A percentile compares a stretch with the other conserved stretches of the same genome.
These are phyloP conservation scores for Phtheirospermum japonicum DNA, from an alignment of 257 asterid species.

Conservation along the genomic window DNA sequence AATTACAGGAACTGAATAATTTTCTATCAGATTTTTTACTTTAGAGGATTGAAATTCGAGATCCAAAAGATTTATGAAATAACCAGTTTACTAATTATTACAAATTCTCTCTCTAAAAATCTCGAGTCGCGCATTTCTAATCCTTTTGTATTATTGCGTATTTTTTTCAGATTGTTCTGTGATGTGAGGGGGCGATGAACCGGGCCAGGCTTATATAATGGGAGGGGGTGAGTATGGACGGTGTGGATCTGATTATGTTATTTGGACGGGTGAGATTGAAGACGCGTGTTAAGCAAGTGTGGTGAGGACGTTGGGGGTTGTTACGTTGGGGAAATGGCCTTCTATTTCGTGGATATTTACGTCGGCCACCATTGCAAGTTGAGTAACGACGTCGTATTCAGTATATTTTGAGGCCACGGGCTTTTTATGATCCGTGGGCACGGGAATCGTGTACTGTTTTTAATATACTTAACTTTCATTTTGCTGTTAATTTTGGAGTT, in stretches of 20 bases:
- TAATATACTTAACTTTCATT: too few species aligned
- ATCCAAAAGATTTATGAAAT: background rate
- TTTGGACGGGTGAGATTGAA: slow-evolving; percentile 34
- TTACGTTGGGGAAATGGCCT: background rate
- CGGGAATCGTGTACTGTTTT: slow-evolving; percentile 17
- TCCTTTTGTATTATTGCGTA: background rate
- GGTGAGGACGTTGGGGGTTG: slow-evolving; percentile 20
- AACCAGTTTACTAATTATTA: background rate
- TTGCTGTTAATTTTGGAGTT: too few species aligned
- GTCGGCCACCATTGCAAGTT: slow-evolving; percentile 7
- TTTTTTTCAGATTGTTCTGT: background rate
- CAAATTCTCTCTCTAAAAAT: slow-evolving; percentile 14
- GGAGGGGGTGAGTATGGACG: background rate
- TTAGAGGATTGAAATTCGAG: slow-evolving; percentile 10
- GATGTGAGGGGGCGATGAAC: slow-evolving; percentile 1
- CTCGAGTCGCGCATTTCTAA: slow-evolving; percentile 9
- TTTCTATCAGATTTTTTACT: too few species aligned
- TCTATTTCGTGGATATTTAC: slow-evolving; percentile 17
- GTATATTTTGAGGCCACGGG: background rate
- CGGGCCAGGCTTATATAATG: background rate
- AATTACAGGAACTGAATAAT: background rate
- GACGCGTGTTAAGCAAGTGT: slow-evolving; percentile 23
- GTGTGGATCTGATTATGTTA: slow-evolving; percentile 20
- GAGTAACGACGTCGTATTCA: slow-evolving; percentile 13
- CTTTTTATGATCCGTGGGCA: slow-evolving; percentile 20